Conservation (phyloP, 75 land plant genomes). For the Pinus tabuliformis region DNA sequence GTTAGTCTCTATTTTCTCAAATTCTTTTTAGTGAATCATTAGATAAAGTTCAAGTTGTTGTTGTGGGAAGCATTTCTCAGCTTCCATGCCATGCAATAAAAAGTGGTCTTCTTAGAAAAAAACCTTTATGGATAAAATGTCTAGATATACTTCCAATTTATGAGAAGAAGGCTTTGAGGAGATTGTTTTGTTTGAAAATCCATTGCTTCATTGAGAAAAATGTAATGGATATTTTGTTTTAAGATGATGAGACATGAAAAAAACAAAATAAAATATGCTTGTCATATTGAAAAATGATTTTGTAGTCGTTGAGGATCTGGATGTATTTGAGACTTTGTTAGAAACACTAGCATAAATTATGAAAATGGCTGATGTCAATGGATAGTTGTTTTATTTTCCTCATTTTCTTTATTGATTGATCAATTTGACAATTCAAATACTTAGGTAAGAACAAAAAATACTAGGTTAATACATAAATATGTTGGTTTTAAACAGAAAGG, state of each 20-base stretch:
- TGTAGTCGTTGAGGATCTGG: conserved; percentile 49
- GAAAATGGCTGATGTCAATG: conserved; percentile 50
- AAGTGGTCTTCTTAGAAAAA: conserved; percentile 22
- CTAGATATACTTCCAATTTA: conserved; percentile 69
- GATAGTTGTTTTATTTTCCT: conserved; percentile 50
- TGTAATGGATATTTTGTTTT: conserved; percentile 52
- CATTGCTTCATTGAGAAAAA: conserved; percentile 51
- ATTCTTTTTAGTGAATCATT: conserved; percentile 57
- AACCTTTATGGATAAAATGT: conserved; percentile 58
- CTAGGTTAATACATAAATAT: conserved; percentile 51
- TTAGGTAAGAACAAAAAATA: conserved; percentile 47
- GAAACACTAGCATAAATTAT: conserved; percentile 66
- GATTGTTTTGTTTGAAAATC: conserved; percentile 69
- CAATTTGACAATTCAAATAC: conserved; percentile 65
- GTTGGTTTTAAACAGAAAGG: conserved; percentile 39
- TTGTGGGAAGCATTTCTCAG: conserved; percentile 48
- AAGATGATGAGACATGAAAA: conserved; percentile 22
- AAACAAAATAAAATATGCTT: conserved; percentile 48
- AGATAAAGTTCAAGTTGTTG: conserved; percentile 66
- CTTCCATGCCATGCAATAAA: conserved; percentile 51
- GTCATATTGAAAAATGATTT: conserved; percentile 72
- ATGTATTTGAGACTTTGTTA: conserved; percentile 62
- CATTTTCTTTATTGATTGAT: conserved; percentile 74
- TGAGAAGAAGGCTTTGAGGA: conserved; percentile 52
- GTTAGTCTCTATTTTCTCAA: conserved; percentile 47